Evolutionary conservation across 352 stramenopile genomes (phyloP).

Genomic region (Globisporangium barbulae): DNA sequence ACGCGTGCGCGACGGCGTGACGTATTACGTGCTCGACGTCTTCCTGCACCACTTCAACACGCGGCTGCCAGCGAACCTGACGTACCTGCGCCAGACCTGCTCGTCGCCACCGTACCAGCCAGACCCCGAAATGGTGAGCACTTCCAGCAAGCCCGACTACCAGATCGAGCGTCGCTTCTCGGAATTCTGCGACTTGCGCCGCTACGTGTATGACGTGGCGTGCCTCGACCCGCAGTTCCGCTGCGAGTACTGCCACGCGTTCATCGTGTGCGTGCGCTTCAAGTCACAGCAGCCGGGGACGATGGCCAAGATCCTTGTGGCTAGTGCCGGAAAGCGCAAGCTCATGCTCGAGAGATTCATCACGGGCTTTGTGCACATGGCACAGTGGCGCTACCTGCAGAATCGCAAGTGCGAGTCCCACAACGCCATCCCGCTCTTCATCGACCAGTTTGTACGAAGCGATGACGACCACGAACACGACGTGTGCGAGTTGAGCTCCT

Average conservation of each 20-base stretch:
- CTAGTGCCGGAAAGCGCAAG: conserved; percentile 39
- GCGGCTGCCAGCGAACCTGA: neutral
- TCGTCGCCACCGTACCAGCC: neutral
- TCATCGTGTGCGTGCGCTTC: conserved; percentile 24
- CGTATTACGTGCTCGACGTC: conserved; percentile 15
- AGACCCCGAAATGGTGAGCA: neutral
- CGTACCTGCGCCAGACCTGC: neutral
- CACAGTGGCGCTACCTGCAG: conserved; percentile 40
- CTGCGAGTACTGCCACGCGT: conserved; percentile 8
- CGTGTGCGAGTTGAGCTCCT: neutral
- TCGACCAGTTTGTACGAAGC: conserved; percentile 37
- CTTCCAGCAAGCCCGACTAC: neutral
- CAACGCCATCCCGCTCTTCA: conserved; percentile 38
- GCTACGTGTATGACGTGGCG: neutral
- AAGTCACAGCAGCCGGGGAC: conserved; percentile 41
- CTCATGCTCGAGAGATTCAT: conserved; percentile 45
- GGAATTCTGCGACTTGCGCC: conserved; percentile 5
- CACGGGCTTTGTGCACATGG: conserved; percentile 44
- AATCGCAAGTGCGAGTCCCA: conserved; percentile 40
- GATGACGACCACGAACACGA: neutral
- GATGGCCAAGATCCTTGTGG: conserved; percentile 29
- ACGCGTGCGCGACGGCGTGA: conserved; percentile 10
- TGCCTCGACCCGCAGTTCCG: neutral
- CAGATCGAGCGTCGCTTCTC: conserved; percentile 9
- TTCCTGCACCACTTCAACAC: conserved; percentile 12